These are phyloP conservation scores for Castanopsis chinensis DNA, from an alignment of 306 rosid species.

Conservation along the genomic window DNA sequence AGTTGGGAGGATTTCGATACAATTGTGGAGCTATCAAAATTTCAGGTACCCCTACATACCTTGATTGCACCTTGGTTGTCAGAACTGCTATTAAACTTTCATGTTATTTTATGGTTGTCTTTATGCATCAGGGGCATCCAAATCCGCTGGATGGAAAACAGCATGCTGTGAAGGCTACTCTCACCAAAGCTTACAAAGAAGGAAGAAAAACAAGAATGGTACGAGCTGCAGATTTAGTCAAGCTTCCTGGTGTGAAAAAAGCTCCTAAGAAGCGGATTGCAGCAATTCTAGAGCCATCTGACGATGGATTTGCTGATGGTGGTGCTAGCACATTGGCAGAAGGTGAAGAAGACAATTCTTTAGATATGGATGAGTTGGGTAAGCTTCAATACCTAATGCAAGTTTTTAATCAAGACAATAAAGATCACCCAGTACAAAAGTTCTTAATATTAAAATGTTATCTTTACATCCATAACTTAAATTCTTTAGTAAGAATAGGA, in stretches of 20 bases:
- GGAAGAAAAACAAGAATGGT: slow-evolving; percentile 65
- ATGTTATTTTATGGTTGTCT: slow-evolving; percentile 4
- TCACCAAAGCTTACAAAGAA: slow-evolving; percentile 90
- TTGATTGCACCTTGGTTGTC: slow-evolving; percentile 1
- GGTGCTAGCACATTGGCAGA: slow-evolving; percentile 48
- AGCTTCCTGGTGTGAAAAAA: slow-evolving; percentile 73
- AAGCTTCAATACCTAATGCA: slow-evolving; percentile 13
- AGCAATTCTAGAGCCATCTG: slow-evolving; percentile 81
- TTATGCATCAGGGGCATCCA: slow-evolving; percentile 63
- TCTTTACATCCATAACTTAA: background rate
- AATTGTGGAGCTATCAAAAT: slow-evolving; percentile 81
- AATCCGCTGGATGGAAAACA: slow-evolving; percentile 75
- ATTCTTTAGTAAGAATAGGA: background rate
- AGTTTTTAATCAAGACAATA: background rate
- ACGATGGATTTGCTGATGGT: slow-evolving; percentile 51
- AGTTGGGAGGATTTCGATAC: slow-evolving; percentile 85
- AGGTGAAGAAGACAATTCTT: slow-evolving; percentile 69
- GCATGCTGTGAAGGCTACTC: slow-evolving; percentile 76
- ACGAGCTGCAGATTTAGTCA: slow-evolving; percentile 65
- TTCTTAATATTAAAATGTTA: background rate
- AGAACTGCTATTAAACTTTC: background rate
- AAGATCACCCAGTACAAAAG: background rate
- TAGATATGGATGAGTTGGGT: slow-evolving; percentile 69
- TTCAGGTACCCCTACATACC: slow-evolving; percentile 53
- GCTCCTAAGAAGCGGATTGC: slow-evolving; percentile 83